Evolutionary conservation across 2,329 filamentous ascomycete genomes (phyloP).

Genomic region (Colletotrichum ledebouriae): DNA sequence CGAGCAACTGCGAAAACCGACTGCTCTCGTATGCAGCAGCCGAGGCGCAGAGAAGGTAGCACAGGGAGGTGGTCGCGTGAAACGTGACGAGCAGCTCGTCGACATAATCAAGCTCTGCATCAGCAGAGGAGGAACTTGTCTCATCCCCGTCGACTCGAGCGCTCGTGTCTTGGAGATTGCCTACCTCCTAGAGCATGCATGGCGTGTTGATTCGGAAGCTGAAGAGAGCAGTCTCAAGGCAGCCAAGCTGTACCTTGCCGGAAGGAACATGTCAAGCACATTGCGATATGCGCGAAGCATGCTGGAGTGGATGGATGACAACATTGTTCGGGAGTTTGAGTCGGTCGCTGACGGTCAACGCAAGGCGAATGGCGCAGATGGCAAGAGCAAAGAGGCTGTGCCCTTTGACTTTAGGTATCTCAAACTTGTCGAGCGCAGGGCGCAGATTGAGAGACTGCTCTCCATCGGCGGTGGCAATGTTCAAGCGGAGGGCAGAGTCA

Average conservation of each 20-base stretch:
- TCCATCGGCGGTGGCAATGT: slow-evolving; percentile 60
- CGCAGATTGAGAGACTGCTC: slow-evolving; percentile 80
- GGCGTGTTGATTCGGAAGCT: slow-evolving; percentile 75
- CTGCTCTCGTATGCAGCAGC: slow-evolving; percentile 92
- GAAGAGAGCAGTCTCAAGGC: slow-evolving; percentile 65
- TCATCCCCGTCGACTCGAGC: slow-evolving; percentile 95
- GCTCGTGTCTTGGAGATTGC: slow-evolving; percentile 93
- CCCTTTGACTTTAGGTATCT: slow-evolving; percentile 94
- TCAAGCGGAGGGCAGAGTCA: slow-evolving; percentile 73
- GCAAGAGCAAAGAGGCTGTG: slow-evolving; percentile 69
- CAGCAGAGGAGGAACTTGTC: slow-evolving; percentile 85
- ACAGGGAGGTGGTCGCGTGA: slow-evolving; percentile 79
- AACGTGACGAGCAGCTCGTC: slow-evolving; percentile 87
- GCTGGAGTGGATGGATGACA: slow-evolving; percentile 99
- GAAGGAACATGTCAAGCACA: slow-evolving; percentile 87
- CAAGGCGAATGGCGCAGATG: slow-evolving; percentile 60
- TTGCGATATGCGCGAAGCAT: slow-evolving; percentile 94
- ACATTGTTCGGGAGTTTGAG: slow-evolving; percentile 92
- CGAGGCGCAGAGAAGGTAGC: slow-evolving; percentile 80
- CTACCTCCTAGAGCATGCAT: slow-evolving; percentile 92
- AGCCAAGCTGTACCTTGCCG: slow-evolving; percentile 83
- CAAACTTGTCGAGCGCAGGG: slow-evolving; percentile 84
- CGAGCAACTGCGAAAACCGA: slow-evolving; percentile 92
- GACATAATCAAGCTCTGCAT: slow-evolving; percentile 86
- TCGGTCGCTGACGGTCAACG: slow-evolving; percentile 69